Evolutionary conservation across 345 rosid species (phyloP).

Genomic region (Triadica sebifera): DNA sequence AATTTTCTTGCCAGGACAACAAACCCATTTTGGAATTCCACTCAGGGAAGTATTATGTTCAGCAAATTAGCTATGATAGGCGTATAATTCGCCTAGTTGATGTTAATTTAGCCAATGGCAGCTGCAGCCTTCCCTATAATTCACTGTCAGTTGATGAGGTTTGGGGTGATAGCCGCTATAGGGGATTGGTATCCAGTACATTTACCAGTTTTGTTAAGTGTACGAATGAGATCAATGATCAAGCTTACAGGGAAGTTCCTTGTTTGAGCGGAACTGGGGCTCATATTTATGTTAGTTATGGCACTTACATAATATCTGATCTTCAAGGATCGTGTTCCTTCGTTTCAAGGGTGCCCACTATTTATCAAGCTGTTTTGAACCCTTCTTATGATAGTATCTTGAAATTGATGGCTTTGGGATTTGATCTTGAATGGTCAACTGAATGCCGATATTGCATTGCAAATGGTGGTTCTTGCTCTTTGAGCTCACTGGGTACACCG

Average conservation of each 20-base stretch:
- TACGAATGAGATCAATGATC: slow-evolving; percentile 14
- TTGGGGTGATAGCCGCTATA: slow-evolving; percentile 13
- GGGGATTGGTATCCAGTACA: slow-evolving; percentile 9
- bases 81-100: slow-evolving; percentile 30
- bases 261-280: slow-evolving; percentile 27
- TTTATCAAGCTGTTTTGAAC: slow-evolving; percentile 18
- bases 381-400: slow-evolving; percentile 29
- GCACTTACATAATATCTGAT: slow-evolving; percentile 5
- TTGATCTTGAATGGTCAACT: slow-evolving; percentile 43
- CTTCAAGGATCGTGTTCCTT: slow-evolving; percentile 31
- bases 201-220: slow-evolving; percentile 34
- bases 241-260: slow-evolving; percentile 16
- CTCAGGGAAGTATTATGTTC: slow-evolving; percentile 32
- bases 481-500: slow-evolving; percentile 15
- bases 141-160: slow-evolving; percentile 23
- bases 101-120: slow-evolving; percentile 34
- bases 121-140: slow-evolving; percentile 29
- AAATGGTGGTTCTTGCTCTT: slow-evolving; percentile 18
- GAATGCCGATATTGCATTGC: slow-evolving; percentile 37
- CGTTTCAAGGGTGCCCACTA: slow-evolving; percentile 30
- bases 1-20: slow-evolving; percentile 37
- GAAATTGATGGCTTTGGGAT: slow-evolving; percentile 34
- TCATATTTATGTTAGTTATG: slow-evolving; percentile 30
- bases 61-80: slow-evolving; percentile 27
- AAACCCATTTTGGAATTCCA: slow-evolving; percentile 20